Conservation (phyloP, 495 filamentous ascomycete species). For the Penicillium crystallinum region DNA sequence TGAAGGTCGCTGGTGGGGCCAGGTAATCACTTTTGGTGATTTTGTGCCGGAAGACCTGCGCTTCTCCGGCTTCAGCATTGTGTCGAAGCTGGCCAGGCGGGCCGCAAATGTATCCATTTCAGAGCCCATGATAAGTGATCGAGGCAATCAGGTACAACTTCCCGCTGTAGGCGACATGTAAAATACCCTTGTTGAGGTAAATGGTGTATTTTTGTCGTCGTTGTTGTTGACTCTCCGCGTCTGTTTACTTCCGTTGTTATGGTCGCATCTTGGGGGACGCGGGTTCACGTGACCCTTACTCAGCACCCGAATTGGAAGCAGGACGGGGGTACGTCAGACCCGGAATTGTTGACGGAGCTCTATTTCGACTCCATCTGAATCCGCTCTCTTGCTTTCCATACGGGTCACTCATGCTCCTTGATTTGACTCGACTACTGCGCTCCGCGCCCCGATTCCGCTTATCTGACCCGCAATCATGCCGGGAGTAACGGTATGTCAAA, state of each 20-base stretch:
- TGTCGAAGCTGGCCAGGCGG: constrained; percentile 71
- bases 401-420: constrained; percentile 18
- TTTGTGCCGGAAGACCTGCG: constrained; percentile 64
- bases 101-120: constrained; percentile 61
- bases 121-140: constrained; percentile 23
- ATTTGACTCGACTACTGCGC: constrained; percentile 18
- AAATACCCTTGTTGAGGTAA: background rate
- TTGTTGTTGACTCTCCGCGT: constrained; percentile 28
- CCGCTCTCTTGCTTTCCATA: constrained; percentile 16
- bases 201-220: constrained; percentile 4
- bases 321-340: constrained; percentile 23
- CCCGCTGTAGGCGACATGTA: constrained; percentile 2
- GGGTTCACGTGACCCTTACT: constrained; percentile 25
- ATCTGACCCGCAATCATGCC: constrained; percentile 26
- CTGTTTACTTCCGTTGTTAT: constrained; percentile 36
- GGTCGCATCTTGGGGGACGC: constrained; percentile 22
- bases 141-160: constrained; percentile 3
- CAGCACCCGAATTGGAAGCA: constrained; percentile 10
- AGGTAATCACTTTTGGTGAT: constrained; percentile 56
- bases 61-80: constrained; percentile 52
- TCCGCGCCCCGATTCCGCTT: constrained; percentile 26
- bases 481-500: constrained; percentile 29
- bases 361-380: constrained; percentile 8
- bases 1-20: constrained; percentile 68
- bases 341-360: constrained; percentile 11